Evolutionary conservation across 2,329 filamentous ascomycete genomes (phyloP).

Genomic region (Cladophialophora psammophila): DNA sequence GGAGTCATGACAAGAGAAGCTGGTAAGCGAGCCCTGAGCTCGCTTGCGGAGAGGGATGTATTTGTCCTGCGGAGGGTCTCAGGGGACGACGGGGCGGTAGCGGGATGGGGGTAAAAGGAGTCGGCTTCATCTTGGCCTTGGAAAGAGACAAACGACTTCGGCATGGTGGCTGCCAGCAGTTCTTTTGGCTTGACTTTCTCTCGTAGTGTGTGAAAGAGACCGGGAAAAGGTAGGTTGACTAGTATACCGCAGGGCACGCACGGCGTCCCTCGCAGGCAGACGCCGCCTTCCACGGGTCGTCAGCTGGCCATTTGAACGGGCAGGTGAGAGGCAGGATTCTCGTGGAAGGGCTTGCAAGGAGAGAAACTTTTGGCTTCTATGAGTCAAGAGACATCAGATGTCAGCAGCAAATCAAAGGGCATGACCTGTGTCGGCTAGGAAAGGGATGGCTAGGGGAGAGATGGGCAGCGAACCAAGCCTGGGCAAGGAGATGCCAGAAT

Average conservation of each 20-base stretch:
- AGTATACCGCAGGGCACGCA: conserved; percentile 8
- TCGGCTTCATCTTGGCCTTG: conserved; percentile 30
- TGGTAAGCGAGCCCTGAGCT: conserved; percentile 27
- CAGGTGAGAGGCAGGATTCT: conserved; percentile 8
- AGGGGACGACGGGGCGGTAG: conserved; percentile 27
- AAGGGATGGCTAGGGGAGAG: background rate
- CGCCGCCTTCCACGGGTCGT: conserved; percentile 25
- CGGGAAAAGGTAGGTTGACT: background rate
- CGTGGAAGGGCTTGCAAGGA: conserved; percentile 4
- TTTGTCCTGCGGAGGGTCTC: conserved; percentile 15
- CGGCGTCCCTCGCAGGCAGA: conserved; percentile 30
- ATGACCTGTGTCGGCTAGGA: conserved; percentile 3
- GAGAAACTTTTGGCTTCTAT: background rate
- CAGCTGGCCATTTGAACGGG: conserved; percentile 29
- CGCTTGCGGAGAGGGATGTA: conserved; percentile 27
- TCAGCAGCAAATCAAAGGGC: conserved; percentile 5
- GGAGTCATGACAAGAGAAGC: conserved; percentile 31
- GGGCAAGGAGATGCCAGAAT: background rate
- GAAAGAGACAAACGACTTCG: conserved; percentile 36
- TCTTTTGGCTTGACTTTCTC: background rate
- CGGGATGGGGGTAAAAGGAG: conserved; percentile 12
- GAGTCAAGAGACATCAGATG: background rate
- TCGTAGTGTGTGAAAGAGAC: background rate
- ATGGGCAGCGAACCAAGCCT: background rate
- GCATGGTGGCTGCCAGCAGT: conserved; percentile 25